Base-by-base conservation (phyloP, 352 stramenopile genomes). In the Peronosclerospora sorghi region DNA sequence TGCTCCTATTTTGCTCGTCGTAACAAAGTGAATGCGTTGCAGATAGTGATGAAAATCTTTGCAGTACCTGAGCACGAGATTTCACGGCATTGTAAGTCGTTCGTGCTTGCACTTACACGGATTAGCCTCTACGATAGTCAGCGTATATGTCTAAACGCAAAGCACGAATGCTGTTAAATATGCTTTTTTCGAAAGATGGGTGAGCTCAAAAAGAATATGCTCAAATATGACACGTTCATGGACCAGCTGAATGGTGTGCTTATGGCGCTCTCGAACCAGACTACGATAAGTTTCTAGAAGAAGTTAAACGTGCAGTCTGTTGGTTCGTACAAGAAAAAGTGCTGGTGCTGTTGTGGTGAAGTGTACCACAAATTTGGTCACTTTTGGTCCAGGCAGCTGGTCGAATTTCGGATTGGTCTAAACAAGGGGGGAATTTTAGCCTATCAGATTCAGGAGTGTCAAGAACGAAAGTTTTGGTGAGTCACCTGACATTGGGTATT, bases 271-370 rank as follows among this genome's bases (percentile, higher is more conserved):
- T 70, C 8, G 32, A 39, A 21, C 47, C 59, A 18, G 65, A 73
- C 19, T 73, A 72, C 27, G 69, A 85, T 28, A 65, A 85, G 26
- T 76, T 80, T 19, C 37, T 82, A n/a, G 67, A 82, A 8, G 65
- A 82, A 21, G 44, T 83, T 14, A 75, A 75, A 17, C 69, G 69
- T 35, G 67, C 69, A 14, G 65, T 74, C 13, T 62, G 57, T 18
- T 51, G 46, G 0, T 73, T 74, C 20, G 59, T 83, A 17, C 67
- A 85, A 48, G 66, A 64, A 36, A 48, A 45, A 14, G 56, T 85
- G 32, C 49, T 77, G 23, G 59, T 85, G 27, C n/a, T n/a, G n/a
- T n/a, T n/a, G n/a, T n/a, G n/a, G n/a, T n/a, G n/a, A n/a, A n/a
- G n/a, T n/a, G n/a, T n/a, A n/a, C n/a, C n/a, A n/a, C n/a, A n/a